phyloP scores from a whole-genome alignment of 495 filamentous ascomycete species.

The Penicillium herquei region DNA sequence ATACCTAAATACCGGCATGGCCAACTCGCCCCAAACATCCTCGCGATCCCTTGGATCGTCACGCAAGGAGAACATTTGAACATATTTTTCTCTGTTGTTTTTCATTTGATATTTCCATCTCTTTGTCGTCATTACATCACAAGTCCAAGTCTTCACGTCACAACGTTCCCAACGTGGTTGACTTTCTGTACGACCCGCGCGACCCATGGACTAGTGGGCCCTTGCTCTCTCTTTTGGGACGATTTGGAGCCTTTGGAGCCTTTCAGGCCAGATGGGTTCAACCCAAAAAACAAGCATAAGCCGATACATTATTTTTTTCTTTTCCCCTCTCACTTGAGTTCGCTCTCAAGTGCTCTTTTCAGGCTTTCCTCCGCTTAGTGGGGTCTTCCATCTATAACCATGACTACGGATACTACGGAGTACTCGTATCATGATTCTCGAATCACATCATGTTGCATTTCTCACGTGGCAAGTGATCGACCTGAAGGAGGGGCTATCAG shows the following conservation, averaged over 20 bases:
- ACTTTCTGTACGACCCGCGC: constrained; percentile 3
- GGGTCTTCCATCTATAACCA: too few species aligned
- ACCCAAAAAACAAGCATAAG: not conserved
- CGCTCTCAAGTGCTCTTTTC: too few species aligned
- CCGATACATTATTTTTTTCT: not conserved
- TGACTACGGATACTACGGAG: too few species aligned
- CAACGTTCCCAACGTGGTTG: constrained; percentile 5
- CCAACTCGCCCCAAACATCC: not conserved
- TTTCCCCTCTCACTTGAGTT: not conserved
- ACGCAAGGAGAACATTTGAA: constrained; percentile 6
- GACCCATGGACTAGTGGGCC: not conserved
- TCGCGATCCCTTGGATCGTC: not conserved
- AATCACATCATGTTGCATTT: not conserved
- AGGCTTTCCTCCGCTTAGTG: too few species aligned
- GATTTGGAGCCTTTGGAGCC: not conserved
- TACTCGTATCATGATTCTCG: not conserved
- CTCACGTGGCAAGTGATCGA: constrained; percentile 11
- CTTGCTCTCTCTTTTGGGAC: not conserved
- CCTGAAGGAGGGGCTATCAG: not conserved
- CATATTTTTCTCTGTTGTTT: not conserved
- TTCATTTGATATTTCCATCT: too few species aligned
- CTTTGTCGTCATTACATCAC: constrained; percentile 4
- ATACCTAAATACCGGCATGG: not conserved
- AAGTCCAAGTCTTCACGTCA: constrained; percentile 4
- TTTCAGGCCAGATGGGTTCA: not conserved